Conservation (phyloP, 176 grass and related monocot species). For the Lolium perenne region DNA sequence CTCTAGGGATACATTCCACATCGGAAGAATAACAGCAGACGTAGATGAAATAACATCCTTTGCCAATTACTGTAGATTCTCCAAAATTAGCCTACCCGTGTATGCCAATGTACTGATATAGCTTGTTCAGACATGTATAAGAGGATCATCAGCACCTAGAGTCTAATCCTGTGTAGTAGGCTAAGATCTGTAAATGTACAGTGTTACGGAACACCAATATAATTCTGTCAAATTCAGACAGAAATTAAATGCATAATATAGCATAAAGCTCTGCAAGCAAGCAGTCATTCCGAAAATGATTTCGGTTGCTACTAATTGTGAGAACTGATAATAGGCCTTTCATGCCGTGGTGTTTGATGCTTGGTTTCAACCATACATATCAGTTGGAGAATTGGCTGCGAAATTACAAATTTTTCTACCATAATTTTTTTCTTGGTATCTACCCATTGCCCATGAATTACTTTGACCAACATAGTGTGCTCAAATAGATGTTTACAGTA, state of each 20-base stretch:
- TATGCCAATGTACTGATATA: conserved; percentile 42
- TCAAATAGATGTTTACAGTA: no score
- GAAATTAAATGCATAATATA: conserved; percentile 2
- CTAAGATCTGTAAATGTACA: conserved; percentile 42
- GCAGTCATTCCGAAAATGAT: no score
- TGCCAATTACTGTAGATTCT: conserved; percentile 42
- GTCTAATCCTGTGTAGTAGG: conserved; percentile 25
- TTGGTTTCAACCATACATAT: no score
- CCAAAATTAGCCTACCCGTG: neutral
- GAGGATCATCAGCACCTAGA: neutral
- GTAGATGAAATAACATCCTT: conserved; percentile 44
- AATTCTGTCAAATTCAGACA: conserved; percentile 40
- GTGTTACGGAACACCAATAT: conserved; percentile 15
- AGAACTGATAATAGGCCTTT: no score
- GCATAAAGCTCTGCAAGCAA: neutral
- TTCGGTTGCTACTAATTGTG: no score
- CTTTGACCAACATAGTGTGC: no score
- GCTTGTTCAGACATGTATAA: conserved; percentile 29
- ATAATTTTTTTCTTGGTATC: no score
- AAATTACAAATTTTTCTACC: no score
- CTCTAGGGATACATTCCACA: conserved; percentile 24
- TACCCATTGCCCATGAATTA: no score
- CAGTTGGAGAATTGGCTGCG: no score
- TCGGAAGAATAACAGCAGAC: conserved; percentile 31
- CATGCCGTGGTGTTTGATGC: no score